These are phyloP conservation scores for Thielaviopsis ethacetica DNA, from an alignment of 2,329 filamentous ascomycete species.

Conservation along the genomic window DNA sequence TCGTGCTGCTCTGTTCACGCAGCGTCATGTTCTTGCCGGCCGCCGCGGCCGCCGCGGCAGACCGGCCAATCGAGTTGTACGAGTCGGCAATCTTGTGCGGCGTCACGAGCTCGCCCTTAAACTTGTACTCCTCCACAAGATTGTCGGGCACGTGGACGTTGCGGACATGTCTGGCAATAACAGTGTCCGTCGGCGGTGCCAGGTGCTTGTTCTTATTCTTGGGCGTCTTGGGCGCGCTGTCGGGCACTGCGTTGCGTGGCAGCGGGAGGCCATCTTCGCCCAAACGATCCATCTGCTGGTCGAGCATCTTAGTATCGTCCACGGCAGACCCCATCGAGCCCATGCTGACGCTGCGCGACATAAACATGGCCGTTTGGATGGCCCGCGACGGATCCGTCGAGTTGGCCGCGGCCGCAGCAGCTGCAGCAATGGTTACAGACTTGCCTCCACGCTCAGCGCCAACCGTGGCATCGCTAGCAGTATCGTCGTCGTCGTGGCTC, in stretches of 20 bases:
- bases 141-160: constrained; percentile 86
- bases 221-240: constrained; percentile 50
- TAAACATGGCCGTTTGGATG: constrained; percentile 20
- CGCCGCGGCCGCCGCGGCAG: constrained; percentile 35
- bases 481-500: constrained; percentile 41
- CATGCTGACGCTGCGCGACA: constrained; percentile 55
- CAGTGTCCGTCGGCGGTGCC: constrained; percentile 63
- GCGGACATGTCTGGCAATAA: constrained; percentile 73
- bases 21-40: constrained; percentile 61
- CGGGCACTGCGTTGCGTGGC: constrained; percentile 19
- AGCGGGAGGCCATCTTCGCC: constrained; percentile 28
- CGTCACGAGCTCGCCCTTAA: constrained; percentile 49
- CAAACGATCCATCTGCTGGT: constrained; percentile 30
- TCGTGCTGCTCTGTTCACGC: constrained; percentile 94
- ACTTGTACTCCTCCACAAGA: constrained; percentile 70
- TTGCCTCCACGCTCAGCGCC: constrained; percentile 26
- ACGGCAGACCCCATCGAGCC: constrained; percentile 74
- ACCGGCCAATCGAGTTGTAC: constrained; percentile 30
- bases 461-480: constrained; percentile 57
- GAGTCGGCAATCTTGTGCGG: constrained; percentile 36
- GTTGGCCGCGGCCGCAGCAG: constrained; percentile 49
- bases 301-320: constrained; percentile 29
- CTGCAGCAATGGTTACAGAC: constrained; percentile 7
- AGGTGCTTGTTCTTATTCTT: constrained; percentile 39
- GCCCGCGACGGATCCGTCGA: constrained; percentile 55